Conservation (phyloP, 176 grass and related monocot species). For the Zoysia japonica region DNA sequence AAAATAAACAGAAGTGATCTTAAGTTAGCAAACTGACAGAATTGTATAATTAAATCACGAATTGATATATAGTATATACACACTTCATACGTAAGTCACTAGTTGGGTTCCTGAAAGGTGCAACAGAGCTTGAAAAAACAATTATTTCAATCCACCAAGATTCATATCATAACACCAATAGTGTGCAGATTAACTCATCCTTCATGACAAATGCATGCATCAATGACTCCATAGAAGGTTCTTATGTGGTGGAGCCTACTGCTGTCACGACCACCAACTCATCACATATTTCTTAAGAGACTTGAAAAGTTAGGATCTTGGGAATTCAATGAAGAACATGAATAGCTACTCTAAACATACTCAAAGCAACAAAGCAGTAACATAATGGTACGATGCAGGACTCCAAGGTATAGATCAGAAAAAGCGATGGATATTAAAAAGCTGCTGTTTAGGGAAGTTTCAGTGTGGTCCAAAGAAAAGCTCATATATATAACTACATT, state of each 20-base stretch:
- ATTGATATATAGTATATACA: not conserved
- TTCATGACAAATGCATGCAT: no score
- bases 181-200: not conserved
- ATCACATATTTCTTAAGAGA: not conserved
- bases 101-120: not conserved
- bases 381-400: not conserved
- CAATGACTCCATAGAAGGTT: not conserved
- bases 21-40: not conserved
- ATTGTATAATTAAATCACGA: not conserved
- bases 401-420: no score
- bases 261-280: not conserved
- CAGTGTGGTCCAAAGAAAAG: no score
- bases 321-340: not conserved
- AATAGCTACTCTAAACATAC: not conserved
- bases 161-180: not conserved
- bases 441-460: no score
- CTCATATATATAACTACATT: no score
- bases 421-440: no score
- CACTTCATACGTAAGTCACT: not conserved
- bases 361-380: not conserved
- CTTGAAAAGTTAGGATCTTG: not conserved
- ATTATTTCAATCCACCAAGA: not conserved
- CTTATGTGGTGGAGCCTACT: not conserved
- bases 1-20: conserved; percentile 13
- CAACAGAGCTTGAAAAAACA: not conserved